Conservation (phyloP, 2,329 filamentous ascomycete genomes). For the Colletotrichum agaves region DNA sequence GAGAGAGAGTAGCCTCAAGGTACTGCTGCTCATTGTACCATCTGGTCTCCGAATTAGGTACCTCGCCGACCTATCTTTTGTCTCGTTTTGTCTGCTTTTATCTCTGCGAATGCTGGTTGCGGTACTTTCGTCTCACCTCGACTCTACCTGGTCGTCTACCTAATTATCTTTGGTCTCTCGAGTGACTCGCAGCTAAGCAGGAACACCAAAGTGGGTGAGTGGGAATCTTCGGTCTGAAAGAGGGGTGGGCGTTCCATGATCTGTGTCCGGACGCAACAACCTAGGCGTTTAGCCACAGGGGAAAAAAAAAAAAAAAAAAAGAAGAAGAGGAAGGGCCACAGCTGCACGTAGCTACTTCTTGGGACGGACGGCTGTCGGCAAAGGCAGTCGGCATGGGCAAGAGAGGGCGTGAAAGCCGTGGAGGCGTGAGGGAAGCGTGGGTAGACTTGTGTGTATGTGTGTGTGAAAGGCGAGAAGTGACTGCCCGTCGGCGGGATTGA, state of each 20-base stretch:
- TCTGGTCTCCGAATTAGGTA: constrained; percentile 28
- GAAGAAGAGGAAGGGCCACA: too few species aligned
- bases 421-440: not conserved
- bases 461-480: constrained; percentile 13
- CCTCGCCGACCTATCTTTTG: constrained; percentile 9
- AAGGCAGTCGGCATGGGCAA: constrained; percentile 30
- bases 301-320: not conserved
- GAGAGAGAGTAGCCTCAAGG: constrained; percentile 3
- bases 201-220: constrained; percentile 24
- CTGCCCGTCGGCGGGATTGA: constrained; percentile 19
- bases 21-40: constrained; percentile 3
- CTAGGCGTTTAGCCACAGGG: constrained; percentile 14
- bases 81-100: not conserved
- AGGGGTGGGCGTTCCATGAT: constrained; percentile 28
- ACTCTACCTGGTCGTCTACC: constrained; percentile 23
- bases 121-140: constrained; percentile 29
- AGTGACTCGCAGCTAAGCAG: constrained; percentile 22
- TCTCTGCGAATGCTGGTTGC: not conserved
- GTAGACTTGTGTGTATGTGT: not conserved
- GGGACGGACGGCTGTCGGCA: constrained; percentile 30
- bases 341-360: constrained; percentile 29
- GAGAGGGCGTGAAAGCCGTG: not conserved
- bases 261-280: constrained; percentile 25
- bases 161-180: not conserved
- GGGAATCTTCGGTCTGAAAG: constrained; percentile 25